Evolutionary conservation across 176 grass and related monocot species (phyloP), one percentile per base, ranked within the genome.

Genomic region (Otatea glauca): DNA sequence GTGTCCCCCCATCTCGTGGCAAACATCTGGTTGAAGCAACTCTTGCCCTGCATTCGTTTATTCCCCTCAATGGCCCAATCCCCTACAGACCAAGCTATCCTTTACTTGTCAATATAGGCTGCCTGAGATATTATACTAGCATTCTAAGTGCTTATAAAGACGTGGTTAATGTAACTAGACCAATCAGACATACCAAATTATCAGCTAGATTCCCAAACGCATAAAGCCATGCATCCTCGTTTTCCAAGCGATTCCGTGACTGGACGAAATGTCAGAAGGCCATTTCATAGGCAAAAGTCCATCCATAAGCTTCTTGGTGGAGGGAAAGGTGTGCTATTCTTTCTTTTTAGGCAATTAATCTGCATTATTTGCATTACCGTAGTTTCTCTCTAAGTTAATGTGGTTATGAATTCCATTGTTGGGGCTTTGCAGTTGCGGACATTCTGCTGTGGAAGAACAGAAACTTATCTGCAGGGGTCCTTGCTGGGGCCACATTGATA

Each of bases 371-470:
- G 37, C 21, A 43, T 48, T 59, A 9, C 47, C 38, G 3, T 20
- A 27, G 1, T 13, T 73, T 53, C 37, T 72, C 18, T 48, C 14
- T 49, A 20, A 35, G 29, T 17, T 20, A 7, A 48, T 58, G 45
- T 70, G 29, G 2, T 60, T 24, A 11, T 37, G 49, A 14, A 49
- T 32, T 55, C 1, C 9, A 9, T 78, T 83, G 45, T 66, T 38
- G 61, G 61, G 39, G 65, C 65, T 63, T 69, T 38, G 42, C 69
- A 96, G 96, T 72, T 45, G 93, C 91, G 35, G 88, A 96, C 35
- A 32, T 98, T 84, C 76, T 98, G 73, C 86, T 95, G 23, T 96
- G 93, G 93, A 94, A 74, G 55, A 68, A 93, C 64, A 96, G 65
- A 62, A 90, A 94, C 9, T 51, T 95, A 56, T 91, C 96, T 24